Base-by-base conservation (phyloP, 176 grass and related monocot species). In the Ensete ventricosum region DNA sequence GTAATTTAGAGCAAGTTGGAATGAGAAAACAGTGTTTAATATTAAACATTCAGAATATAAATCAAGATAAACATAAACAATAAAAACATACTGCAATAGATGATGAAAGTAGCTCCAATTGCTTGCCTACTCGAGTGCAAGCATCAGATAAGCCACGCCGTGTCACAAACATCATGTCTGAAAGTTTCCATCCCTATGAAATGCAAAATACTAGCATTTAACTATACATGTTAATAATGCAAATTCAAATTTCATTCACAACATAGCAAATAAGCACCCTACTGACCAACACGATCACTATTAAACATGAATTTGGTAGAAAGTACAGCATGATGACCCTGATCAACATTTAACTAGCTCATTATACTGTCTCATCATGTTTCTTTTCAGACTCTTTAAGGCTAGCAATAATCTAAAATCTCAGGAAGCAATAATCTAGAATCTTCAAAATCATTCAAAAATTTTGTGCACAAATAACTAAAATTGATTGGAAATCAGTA, bases 151-250 rank as follows among this genome's bases (percentile, higher is more conserved):
- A 84, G 1, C 94, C 82, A 76, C 84, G 90, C 78, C 79, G 89
- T 1, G 90, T 97, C 82, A 90, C 90, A 87, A 97, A 97, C 94
- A 97, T 97, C 86, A 97, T 82, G 83, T 93, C 94, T 77, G 87
- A 87, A 78, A 97, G 75, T 55, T 93, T 97, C 94, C 94, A 97
- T 16, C 90, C 88, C 94, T 97, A 73, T 49, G 24, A 27, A 76
- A 71, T 78, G 78, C 65, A 77, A 43, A 20, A 22, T 1, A 50
- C 74, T 78, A 84, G 81, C 52, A 76, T 76, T 67, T 71, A 75
- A 43, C 34, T 43, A 43, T 43, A 43, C 34, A 43, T 3, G 0
- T 43, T 43, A 43, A 43, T 43, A 43, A 43, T 43, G 34, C 29
- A 43, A 43, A 43, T 43, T 43, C 19, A 62, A 62, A 62, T 62